A percentile compares a stretch with the other conserved stretches of the same genome.
Conservation (phyloP, 768 basidiomycete genomes). For the Mycena floridula region DNA sequence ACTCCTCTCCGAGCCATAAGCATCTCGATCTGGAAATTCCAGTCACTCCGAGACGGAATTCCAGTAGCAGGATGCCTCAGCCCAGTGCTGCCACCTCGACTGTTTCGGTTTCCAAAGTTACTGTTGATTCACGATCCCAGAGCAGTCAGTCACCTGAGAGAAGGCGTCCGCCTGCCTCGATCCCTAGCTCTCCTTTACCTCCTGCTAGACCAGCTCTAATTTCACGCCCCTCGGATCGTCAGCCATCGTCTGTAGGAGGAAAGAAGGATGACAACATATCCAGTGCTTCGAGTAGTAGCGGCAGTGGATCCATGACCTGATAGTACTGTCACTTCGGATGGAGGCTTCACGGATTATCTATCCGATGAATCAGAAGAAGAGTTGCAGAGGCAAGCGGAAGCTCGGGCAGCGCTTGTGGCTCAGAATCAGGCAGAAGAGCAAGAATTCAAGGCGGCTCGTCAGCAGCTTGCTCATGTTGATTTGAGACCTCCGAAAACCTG, state of each 20-base stretch:
- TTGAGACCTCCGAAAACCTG: slow-evolving; percentile 73
- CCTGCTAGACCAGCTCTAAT: slow-evolving; percentile 13
- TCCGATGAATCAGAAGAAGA: slow-evolving; percentile 93
- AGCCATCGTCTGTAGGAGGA: slow-evolving; percentile 20
- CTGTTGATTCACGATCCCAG: slow-evolving; percentile 7
- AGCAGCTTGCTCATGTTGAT: slow-evolving; percentile 70
- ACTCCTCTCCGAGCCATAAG: slow-evolving; percentile 59
- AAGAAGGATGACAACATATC: slow-evolving; percentile 30
- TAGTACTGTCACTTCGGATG: slow-evolving; percentile 78
- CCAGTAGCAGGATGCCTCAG: slow-evolving; percentile 38
- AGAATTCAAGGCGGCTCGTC: slow-evolving; percentile 76
- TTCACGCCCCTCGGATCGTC: slow-evolving; percentile 18
- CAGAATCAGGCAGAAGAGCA: slow-evolving; percentile 75
- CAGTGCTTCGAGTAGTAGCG: slow-evolving; percentile 53
- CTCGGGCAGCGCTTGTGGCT: slow-evolving; percentile 69
- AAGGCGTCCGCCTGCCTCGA: slow-evolving; percentile 16
- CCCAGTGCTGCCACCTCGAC: slow-evolving; percentile 26
- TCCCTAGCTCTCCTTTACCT: slow-evolving; percentile 9
- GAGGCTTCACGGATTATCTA: slow-evolving; percentile 84
- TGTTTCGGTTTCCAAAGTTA: slow-evolving; percentile 31
- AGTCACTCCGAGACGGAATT: slow-evolving; percentile 38
- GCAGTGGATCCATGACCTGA: slow-evolving; percentile 64
- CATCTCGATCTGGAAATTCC: slow-evolving; percentile 48
- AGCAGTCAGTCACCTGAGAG: slow-evolving; percentile 1
- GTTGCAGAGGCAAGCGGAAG: slow-evolving; percentile 80